Evolutionary conservation across 169 alveolate species (phyloP).

Genomic region (Perkinsus marinus): DNA sequence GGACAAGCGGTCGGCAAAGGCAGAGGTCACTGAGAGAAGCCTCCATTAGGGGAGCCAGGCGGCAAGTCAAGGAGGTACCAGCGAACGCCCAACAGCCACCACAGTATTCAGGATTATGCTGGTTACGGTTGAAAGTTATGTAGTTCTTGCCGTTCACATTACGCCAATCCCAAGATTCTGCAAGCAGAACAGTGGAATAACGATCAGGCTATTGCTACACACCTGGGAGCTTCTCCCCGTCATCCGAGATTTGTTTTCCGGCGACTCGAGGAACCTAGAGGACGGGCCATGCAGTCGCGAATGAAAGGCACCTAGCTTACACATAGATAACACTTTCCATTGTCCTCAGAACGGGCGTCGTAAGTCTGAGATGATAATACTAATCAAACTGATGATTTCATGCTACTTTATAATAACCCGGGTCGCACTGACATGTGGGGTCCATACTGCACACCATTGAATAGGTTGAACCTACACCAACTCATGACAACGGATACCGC

Average conservation of each 20-base stretch:
- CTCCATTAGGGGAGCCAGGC: neutral
- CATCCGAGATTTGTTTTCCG: neutral
- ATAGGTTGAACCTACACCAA: neutral
- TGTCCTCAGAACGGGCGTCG: neutral
- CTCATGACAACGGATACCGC: neutral
- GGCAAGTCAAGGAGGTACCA: neutral
- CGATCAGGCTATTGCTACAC: neutral
- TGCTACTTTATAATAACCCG: neutral
- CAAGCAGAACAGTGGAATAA: neutral
- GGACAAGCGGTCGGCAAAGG: constrained; percentile 52
- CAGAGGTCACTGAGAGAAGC: constrained; percentile 18
- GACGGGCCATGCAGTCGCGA: neutral
- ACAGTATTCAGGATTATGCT: constrained; percentile 50
- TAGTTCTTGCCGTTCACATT: constrained; percentile 38
- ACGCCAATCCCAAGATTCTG: constrained; percentile 34
- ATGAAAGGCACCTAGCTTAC: neutral
- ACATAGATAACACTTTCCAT: neutral
- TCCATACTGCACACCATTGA: neutral
- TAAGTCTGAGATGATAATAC: neutral
- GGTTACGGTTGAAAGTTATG: constrained; percentile 35
- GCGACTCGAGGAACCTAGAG: neutral
- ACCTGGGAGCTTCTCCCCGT: neutral
- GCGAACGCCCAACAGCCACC: constrained; percentile 60
- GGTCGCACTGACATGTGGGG: neutral
- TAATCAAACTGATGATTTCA: neutral